A percentile compares a stretch with the other conserved stretches of the same genome.
phyloP scores from a whole-genome alignment of 257 asterid genomes.

The Osmanthus fragrans region DNA sequence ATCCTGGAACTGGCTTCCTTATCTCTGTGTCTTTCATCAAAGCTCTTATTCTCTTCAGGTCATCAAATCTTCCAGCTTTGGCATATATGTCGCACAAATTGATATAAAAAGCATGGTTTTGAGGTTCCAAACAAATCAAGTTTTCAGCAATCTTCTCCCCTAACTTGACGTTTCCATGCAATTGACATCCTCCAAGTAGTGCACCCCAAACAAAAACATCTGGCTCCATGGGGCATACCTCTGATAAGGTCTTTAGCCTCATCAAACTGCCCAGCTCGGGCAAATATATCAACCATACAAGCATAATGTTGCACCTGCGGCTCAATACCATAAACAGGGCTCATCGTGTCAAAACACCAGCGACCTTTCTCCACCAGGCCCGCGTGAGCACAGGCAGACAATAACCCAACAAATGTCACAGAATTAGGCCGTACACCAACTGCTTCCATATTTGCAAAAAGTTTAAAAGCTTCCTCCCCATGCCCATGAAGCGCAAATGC shows the following conservation, averaged over 20 bases:
- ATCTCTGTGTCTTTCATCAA: constrained; percentile 55
- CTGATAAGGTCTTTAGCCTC: constrained; percentile 67
- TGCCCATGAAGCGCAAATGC: constrained; percentile 67
- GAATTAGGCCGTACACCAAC: constrained; percentile 60
- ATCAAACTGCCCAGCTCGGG: constrained; percentile 65
- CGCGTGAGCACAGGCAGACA: constrained; percentile 73
- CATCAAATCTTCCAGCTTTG: constrained; percentile 61
- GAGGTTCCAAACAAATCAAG: constrained; percentile 61
- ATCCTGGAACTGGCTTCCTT: constrained; percentile 62
- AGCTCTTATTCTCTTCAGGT: constrained; percentile 49
- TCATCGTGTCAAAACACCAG: constrained; percentile 54
- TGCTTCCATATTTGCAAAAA: constrained; percentile 61
- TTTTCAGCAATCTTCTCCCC: constrained; percentile 61
- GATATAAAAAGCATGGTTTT: constrained; percentile 69
- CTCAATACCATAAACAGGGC: constrained; percentile 35
- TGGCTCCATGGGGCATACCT: constrained; percentile 65
- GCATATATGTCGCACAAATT: constrained; percentile 69
- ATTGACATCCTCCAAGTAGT: constrained; percentile 76
- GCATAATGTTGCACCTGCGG: constrained; percentile 74
- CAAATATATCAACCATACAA: constrained; percentile 68
- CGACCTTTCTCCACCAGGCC: constrained; percentile 67
- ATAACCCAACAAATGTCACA: constrained; percentile 57
- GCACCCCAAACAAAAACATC: constrained; percentile 87
- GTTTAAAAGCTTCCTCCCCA: constrained; percentile 51
- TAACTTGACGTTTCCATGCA: constrained; percentile 55